phyloP scores from a whole-genome alignment of 2,329 filamentous ascomycete species.

The Colletotrichum lini region DNA sequence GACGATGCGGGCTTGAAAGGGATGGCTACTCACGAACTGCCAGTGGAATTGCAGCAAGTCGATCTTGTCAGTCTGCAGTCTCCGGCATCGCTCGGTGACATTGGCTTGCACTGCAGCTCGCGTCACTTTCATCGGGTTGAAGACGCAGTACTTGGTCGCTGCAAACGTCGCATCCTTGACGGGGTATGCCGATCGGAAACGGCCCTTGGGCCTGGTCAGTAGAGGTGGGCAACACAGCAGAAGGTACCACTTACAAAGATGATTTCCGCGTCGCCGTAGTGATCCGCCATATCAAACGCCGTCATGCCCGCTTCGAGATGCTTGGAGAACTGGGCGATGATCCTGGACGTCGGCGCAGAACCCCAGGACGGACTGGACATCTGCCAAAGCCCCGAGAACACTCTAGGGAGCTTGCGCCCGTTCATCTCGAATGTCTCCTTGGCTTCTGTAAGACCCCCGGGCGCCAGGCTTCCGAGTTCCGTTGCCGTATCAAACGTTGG shows the following conservation, averaged over 20 bases:
- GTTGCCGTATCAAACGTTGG: background rate
- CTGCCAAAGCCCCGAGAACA: slow-evolving; percentile 53
- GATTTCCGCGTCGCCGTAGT: slow-evolving; percentile 47
- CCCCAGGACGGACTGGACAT: slow-evolving; percentile 52
- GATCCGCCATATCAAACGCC: slow-evolving; percentile 55
- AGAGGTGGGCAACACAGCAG: no score
- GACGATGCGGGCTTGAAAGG: no score
- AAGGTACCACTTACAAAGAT: slow-evolving; percentile 42
- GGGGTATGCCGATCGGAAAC: slow-evolving; percentile 50
- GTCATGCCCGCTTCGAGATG: slow-evolving; percentile 47
- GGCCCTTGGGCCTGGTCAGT: slow-evolving; percentile 48
- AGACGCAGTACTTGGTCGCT: slow-evolving; percentile 55
- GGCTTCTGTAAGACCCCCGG: background rate
- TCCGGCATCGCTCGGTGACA: slow-evolving; percentile 52
- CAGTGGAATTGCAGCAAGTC: slow-evolving; percentile 56
- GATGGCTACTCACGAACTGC: slow-evolving; percentile 49
- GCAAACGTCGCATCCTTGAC: slow-evolving; percentile 47
- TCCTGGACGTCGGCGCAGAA: slow-evolving; percentile 43
- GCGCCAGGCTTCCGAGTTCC: no score
- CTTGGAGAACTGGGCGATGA: slow-evolving; percentile 47
- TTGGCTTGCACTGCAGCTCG: slow-evolving; percentile 47
- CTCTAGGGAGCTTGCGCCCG: slow-evolving; percentile 45
- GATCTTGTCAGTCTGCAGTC: slow-evolving; percentile 49
- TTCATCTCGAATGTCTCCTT: slow-evolving; percentile 47
- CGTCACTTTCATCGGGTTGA: slow-evolving; percentile 49